Conservation (phyloP, 257 asterid species). For the Ehretia macrophylla region DNA sequence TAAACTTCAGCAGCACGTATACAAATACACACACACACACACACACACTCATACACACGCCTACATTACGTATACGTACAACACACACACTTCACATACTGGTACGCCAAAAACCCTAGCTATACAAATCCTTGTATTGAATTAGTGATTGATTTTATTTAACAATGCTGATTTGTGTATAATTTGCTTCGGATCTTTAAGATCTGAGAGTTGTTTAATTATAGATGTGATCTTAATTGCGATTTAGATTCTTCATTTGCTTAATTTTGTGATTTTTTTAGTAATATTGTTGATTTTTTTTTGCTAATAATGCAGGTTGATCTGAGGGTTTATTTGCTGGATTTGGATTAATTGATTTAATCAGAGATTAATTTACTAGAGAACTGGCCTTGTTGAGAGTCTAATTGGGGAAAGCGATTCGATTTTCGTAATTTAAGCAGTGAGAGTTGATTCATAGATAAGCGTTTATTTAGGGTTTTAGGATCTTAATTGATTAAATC, state of each 20-base stretch:
- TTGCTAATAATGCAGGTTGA: background rate
- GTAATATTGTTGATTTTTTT: background rate
- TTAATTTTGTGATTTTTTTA: background rate
- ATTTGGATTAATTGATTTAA: slow-evolving; percentile 17
- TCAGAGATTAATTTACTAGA: slow-evolving; percentile 11
- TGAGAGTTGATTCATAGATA: no score
- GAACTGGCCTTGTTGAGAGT: slow-evolving; percentile 13
- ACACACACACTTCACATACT: background rate
- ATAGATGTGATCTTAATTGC: background rate
- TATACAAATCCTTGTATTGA: background rate
- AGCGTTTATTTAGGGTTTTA: background rate
- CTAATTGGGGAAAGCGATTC: slow-evolving; percentile 20
- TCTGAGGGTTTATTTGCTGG: slow-evolving; percentile 9
- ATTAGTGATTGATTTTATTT: background rate
- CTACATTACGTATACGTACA: no score
- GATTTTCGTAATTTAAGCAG: background rate
- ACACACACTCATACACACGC: background rate
- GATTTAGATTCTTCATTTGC: background rate
- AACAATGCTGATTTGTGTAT: background rate
- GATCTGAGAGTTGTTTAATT: background rate
- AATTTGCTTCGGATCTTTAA: background rate
- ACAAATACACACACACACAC: background rate
- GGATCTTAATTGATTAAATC: slow-evolving; percentile 21
- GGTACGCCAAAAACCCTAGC: background rate
- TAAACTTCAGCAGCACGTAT: background rate